Evolutionary conservation across 805 yeast species (phyloP).

Genomic region (Cyberlindnera samutprakarnensis): DNA sequence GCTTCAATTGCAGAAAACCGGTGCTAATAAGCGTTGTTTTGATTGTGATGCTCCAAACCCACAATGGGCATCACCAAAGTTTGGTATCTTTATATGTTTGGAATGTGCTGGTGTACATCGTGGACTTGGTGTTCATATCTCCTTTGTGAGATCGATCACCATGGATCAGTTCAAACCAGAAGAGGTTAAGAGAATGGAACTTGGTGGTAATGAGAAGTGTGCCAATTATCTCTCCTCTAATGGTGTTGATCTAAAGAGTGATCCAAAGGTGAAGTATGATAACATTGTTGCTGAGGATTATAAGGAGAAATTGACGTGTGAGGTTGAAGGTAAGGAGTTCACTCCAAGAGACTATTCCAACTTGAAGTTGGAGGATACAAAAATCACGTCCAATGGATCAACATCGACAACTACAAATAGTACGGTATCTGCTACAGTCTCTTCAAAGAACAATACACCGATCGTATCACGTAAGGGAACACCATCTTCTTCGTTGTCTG

Average conservation of each 20-base stretch:
- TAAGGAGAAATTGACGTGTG: slow-evolving; percentile 70
- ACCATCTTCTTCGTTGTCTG: slow-evolving; percentile 21
- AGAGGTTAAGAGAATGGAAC: slow-evolving; percentile 83
- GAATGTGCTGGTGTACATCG: slow-evolving; percentile 98
- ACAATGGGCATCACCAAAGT: slow-evolving; percentile 98
- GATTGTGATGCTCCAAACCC: slow-evolving; percentile 96
- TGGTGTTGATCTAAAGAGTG: slow-evolving; percentile 59
- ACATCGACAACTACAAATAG: not conserved
- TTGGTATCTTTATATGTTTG: slow-evolving; percentile 92
- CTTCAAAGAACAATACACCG: slow-evolving; percentile 18
- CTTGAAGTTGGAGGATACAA: slow-evolving; percentile 19
- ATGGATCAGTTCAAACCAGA: slow-evolving; percentile 98
- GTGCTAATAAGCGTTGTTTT: slow-evolving; percentile 81
- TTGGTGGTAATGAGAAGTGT: slow-evolving; percentile 85
- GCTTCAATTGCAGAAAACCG: slow-evolving; percentile 68
- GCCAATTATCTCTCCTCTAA: slow-evolving; percentile 58
- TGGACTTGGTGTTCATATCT: slow-evolving; percentile 93
- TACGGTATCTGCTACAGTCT: not conserved
- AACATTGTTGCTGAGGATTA: slow-evolving; percentile 94
- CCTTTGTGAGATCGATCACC: slow-evolving; percentile 93
- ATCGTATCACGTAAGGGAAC: slow-evolving; percentile 36
- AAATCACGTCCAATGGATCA: not conserved
- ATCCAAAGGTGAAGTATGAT: slow-evolving; percentile 72
- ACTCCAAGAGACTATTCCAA: slow-evolving; percentile 48
- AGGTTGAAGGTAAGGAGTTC: slow-evolving; percentile 65